A percentile compares a stretch with the other conserved stretches of the same genome.
Conservation (phyloP, 2,329 filamentous ascomycete species). For the Pleoardoris graminearum region DNA sequence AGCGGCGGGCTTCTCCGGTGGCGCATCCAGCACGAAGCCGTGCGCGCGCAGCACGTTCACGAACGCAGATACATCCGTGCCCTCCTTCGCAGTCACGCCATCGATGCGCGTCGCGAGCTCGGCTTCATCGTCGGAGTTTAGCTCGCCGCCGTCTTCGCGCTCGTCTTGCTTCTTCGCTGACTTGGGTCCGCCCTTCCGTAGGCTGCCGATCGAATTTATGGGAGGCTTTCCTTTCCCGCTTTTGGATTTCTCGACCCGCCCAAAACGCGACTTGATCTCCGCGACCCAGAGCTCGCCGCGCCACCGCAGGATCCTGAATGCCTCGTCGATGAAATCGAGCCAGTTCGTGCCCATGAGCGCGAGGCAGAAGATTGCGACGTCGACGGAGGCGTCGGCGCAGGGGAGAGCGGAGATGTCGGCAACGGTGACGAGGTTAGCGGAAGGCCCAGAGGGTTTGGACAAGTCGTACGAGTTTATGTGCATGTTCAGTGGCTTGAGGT, state of each 20-base stretch:
- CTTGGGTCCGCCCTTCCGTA: constrained; percentile 28
- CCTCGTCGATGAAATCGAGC: constrained; percentile 95
- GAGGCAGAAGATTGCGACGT: constrained; percentile 92
- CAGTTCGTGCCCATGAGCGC: constrained; percentile 99
- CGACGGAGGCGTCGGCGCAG: constrained; percentile 71
- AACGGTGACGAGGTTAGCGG: constrained; percentile 74
- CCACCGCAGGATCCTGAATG: constrained; percentile 86
- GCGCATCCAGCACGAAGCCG: constrained; percentile 74
- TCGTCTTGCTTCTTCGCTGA: constrained; percentile 51
- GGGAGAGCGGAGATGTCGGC: constrained; percentile 89
- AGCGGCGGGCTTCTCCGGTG: constrained; percentile 57
- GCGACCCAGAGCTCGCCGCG: constrained; percentile 96
- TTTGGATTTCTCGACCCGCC: constrained; percentile 53
- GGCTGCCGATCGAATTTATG: constrained; percentile 67
- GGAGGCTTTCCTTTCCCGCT: constrained; percentile 47
- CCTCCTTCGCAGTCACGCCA: constrained; percentile 64
- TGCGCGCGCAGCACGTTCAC: constrained; percentile 78
- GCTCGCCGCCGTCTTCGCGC: constrained; percentile 53
- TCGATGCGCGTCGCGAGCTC: constrained; percentile 68
- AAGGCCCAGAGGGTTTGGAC: constrained; percentile 72
- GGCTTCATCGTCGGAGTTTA: constrained; percentile 58
- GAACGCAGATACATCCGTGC: constrained; percentile 87
- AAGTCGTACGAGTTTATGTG: constrained; percentile 85
- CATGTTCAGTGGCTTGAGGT: constrained; percentile 69
- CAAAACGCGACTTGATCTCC: constrained; percentile 94